Percentiles rank a stretch among this genome's conserved stretches.
Conservation (phyloP, 805 yeast species). For the Blastobotrys terrestris region DNA sequence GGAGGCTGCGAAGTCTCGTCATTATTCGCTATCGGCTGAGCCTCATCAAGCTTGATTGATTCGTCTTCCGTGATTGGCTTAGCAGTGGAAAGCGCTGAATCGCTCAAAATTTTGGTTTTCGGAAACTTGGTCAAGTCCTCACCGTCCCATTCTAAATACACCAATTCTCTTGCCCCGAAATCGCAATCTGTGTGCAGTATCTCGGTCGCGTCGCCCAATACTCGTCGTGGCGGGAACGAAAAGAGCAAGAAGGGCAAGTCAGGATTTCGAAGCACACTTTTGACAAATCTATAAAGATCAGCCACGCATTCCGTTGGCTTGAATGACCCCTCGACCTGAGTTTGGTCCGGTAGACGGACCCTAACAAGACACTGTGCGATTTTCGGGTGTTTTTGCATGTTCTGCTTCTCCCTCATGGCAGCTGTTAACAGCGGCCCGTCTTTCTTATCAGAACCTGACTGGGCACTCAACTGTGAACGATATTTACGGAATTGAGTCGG, state of each 20-base stretch:
- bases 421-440: slow-evolving; percentile 40
- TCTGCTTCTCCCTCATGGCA: slow-evolving; percentile 33
- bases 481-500: slow-evolving; percentile 49
- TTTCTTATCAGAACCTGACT: slow-evolving; percentile 32
- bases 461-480: slow-evolving; percentile 42
- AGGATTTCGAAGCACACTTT: slow-evolving; percentile 26
- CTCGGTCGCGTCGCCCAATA: slow-evolving; percentile 28
- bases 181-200: slow-evolving; percentile 34
- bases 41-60: slow-evolving; percentile 18
- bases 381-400: slow-evolving; percentile 23
- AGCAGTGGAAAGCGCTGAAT: slow-evolving; percentile 27
- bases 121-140: neutral
- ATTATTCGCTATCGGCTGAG: neutral
- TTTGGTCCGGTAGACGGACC: slow-evolving; percentile 53
- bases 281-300: slow-evolving; percentile 30
- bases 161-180: slow-evolving; percentile 43
- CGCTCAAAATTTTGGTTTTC: slow-evolving; percentile 8
- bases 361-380: slow-evolving; percentile 38
- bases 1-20: neutral
- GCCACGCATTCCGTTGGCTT: slow-evolving; percentile 38
- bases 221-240: slow-evolving; percentile 44
- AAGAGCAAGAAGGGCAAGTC: slow-evolving; percentile 34
- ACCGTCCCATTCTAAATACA: slow-evolving; percentile 33
- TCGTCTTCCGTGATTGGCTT: slow-evolving; percentile 31
- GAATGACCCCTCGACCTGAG: slow-evolving; percentile 46